These are phyloP conservation scores for Sphagnum tenellum DNA, from an alignment of 225 moss, liverwort and hornwort genomes.

Conservation along the genomic window DNA sequence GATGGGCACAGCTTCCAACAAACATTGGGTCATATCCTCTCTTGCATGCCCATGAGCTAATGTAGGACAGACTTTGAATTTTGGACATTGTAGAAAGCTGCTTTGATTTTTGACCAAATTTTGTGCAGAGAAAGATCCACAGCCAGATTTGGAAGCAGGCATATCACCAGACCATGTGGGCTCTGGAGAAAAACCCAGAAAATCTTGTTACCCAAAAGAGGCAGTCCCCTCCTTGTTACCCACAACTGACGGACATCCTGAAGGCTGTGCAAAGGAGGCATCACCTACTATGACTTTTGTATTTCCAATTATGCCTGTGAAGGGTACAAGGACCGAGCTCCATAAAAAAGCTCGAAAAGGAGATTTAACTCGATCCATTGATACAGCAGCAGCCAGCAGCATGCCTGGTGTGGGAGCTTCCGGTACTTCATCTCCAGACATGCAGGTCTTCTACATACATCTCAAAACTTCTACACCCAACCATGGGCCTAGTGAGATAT, in stretches of 20 bases:
- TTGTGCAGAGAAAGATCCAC: conserved; percentile 5
- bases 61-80: no score
- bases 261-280: conserved; percentile 1
- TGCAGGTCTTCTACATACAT: conserved; percentile 8
- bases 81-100: no score
- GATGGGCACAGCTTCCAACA: no score
- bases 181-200: background rate
- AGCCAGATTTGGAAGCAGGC: conserved; percentile 3
- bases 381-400: conserved; percentile 4
- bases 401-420: conserved; percentile 5
- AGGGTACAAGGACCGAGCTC: conserved; percentile 11
- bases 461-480: background rate
- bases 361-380: conserved; percentile 4
- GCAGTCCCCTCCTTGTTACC: conserved; percentile 4
- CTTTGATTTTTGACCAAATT: background rate
- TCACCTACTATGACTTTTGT: background rate
- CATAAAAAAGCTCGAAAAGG: conserved; percentile 6
- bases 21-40: no score
- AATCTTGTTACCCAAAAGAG: background rate
- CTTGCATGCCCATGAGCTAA: no score
- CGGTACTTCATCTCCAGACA: conserved; percentile 9
- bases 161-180: conserved; percentile 3
- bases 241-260: conserved; percentile 1
- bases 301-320: conserved; percentile 4
- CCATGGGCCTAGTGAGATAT: background rate